These are phyloP conservation scores for Lentinula lateritia DNA, from an alignment of 768 basidiomycete species.

Conservation along the genomic window DNA sequence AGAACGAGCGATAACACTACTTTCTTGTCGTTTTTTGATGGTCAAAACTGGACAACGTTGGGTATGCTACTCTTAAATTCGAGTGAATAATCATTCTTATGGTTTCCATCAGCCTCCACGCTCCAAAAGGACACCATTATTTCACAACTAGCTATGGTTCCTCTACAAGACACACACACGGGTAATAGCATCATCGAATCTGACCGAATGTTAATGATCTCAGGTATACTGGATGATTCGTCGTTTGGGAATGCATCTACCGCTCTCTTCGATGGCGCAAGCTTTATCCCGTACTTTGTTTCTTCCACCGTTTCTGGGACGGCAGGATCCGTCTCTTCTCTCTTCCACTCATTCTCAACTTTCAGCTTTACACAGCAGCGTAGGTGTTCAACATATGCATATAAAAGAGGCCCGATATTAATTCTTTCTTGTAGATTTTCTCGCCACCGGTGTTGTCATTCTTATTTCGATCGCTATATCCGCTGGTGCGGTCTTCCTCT, in stretches of 20 bases:
- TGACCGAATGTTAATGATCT: slow-evolving; percentile 88
- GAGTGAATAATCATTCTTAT: background rate
- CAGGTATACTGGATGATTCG: slow-evolving; percentile 66
- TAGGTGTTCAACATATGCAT: slow-evolving; percentile 31
- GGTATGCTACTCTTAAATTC: slow-evolving; percentile 31
- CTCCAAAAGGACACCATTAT: slow-evolving; percentile 58
- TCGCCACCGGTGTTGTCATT: slow-evolving; percentile 91
- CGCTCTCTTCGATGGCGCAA: slow-evolving; percentile 82
- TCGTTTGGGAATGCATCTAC: slow-evolving; percentile 77
- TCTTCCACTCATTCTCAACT: slow-evolving; percentile 77
- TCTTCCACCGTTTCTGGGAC: slow-evolving; percentile 61
- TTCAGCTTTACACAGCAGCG: slow-evolving; percentile 72
- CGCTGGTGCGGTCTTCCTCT: slow-evolving; percentile 86
- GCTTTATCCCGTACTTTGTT: slow-evolving; percentile 76
- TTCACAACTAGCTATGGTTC: slow-evolving; percentile 86
- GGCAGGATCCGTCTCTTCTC: slow-evolving; percentile 63
- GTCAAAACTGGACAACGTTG: slow-evolving; percentile 63
- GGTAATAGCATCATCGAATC: slow-evolving; percentile 67
- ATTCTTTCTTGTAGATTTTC: slow-evolving; percentile 52
- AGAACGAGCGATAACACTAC: slow-evolving; percentile 55
- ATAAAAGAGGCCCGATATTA: background rate
- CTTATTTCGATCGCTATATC: slow-evolving; percentile 96
- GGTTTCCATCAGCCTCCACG: slow-evolving; percentile 39
- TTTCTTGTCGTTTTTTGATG: slow-evolving; percentile 86
- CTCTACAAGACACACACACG: slow-evolving; percentile 70